Evolutionary conservation across 768 basidiomycete species (phyloP), one percentile per base, ranked within the genome.

Genomic region (Mrakia blollopis): DNA sequence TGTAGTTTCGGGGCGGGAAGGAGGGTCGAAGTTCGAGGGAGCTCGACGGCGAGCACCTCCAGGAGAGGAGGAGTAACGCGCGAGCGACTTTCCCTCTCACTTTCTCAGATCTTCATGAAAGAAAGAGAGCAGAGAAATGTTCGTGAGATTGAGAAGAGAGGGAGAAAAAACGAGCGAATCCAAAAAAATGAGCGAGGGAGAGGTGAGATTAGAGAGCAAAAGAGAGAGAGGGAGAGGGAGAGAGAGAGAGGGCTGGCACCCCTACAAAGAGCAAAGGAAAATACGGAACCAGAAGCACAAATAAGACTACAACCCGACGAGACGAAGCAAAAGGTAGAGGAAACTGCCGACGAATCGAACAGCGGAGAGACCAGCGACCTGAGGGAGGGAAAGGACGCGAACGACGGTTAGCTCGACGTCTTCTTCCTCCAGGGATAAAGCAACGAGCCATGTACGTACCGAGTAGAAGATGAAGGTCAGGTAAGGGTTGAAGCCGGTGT

Each of bases 401-500:
- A 85, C 89, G 87, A 95, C 94, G 74, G 94, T 87, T 18, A 23
- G 10, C 28, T 50, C 28, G n/a, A 35, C 6, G 65, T 25, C 39
- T 39, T 5, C 10, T 32, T 11, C n/a, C 23, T 32, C 65, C 23
- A 16, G 30, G 35, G 21, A 9, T 65, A 35, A 9, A 5, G 8
- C 8, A 23, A 41, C 39, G 47, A 50, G 47, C 2, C 0, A 2
- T 9, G 7, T 50, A 50, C 47, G 2, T 32, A 47, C 67, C 3
- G 57, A 18, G 72, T 62, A 73, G 72, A 73, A 68, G 47, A 35
- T 32, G 79, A 80, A 79, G 47, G 80, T 79, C 3, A 83, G 87
- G 83, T 94, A 95, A n/a, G 93, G 92, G 81, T 95, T 95, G 86
- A 94, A 94, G 44, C 86, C 86, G 21, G 88, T 85, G 75, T 87